Base-by-base conservation (phyloP, 164 flowering plant genomes). In the Vitis labrusca region DNA sequence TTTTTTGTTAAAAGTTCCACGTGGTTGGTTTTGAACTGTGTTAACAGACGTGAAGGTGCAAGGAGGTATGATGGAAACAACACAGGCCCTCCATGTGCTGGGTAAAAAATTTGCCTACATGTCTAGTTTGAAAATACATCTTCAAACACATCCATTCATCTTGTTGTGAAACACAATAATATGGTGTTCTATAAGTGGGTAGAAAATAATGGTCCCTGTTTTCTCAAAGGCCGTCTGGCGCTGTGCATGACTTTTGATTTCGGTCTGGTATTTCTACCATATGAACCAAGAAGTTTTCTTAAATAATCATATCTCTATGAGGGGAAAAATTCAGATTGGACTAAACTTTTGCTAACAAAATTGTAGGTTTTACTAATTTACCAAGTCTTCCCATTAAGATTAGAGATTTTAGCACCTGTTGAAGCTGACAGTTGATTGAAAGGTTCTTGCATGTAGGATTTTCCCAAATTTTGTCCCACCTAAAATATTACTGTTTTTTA, bases 31-130 rank as follows among this genome's bases (percentile, higher is more conserved):
- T 5, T 8, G 4, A 15, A 19, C 27, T 55, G 50, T 30, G 63
- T 44, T 0, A 8, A 19, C 60, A 57, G 12, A 57, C 3, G 3
- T 55, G 66, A 55, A 16, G 75, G 73, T n/a, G 9, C 55, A 10
- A 62, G 51, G 3, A 64, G 8, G 55, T 78, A 77, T 16, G n/a
- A 71, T 50, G 59, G 60, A 9, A 17, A 17, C 19, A 17, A 17
- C 63, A 59, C 70, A 71, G 57, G 51, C 14, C 75, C 78, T 51
- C 81, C 78, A 70, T 78, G 81, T 64, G 47, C 78, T 77, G 81
- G 81, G 74, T 74, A 8, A 27, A 49, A 16, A 54, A 16, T 7
- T 50, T 30, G 19, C 52, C 32, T 9, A 14, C 10, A 13, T 13
- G 15, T 44, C 5, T 61, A 14, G 44, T 61, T n/a, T 30, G 3